Evolutionary conservation across 2,329 filamentous ascomycete species (phyloP).

Genomic region (Alternaria arbusti): DNA sequence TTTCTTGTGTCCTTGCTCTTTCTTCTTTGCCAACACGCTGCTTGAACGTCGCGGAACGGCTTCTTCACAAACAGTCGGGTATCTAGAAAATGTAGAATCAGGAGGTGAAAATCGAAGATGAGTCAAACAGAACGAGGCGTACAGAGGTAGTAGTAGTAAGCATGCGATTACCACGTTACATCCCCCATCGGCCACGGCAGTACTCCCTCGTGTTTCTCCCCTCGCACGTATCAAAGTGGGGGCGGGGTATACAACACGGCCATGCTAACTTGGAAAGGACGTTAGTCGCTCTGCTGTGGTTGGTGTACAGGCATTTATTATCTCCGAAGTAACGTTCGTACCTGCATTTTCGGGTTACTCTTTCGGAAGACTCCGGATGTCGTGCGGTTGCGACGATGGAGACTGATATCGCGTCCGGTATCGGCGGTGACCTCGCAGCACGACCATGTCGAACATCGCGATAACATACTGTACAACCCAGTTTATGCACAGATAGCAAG

Average conservation of each 20-base stretch:
- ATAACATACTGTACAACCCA: not conserved
- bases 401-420: not conserved
- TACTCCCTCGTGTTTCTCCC: not conserved
- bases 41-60: not conserved
- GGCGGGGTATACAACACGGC: conserved; percentile 1
- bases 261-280: too few relatives aligned
- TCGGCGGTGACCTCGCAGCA: not conserved
- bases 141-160: not conserved
- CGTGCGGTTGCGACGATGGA: not conserved
- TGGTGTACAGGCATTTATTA: not conserved
- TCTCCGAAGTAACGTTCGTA: not conserved
- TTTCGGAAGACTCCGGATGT: conserved; percentile 15
- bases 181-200: not conserved
- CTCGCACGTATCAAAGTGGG: not conserved
- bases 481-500: not conserved
- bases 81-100: too few relatives aligned
- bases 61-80: fast-evolving
- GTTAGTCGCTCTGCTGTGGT: not conserved
- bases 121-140: not conserved
- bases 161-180: not conserved
- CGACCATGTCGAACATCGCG: not conserved
- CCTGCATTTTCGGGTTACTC: conserved; percentile 21
- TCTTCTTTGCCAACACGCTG: not conserved
- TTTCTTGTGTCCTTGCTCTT: not conserved
- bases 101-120: not conserved